A percentile compares a stretch with the other conserved stretches of the same genome.
phyloP scores from a whole-genome alignment of 306 rosid species.

The Amphicarpaea edgeworthii region DNA sequence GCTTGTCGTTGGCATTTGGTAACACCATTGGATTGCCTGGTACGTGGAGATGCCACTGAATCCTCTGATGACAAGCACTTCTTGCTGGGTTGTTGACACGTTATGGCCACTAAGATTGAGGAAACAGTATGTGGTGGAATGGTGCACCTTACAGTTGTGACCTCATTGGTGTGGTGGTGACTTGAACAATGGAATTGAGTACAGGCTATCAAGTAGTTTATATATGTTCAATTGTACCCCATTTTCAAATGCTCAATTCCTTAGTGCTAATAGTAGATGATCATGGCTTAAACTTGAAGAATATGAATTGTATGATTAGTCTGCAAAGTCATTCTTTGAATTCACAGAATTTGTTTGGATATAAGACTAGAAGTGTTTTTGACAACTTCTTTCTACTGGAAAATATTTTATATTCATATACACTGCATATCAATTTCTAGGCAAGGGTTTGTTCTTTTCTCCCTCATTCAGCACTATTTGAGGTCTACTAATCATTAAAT shows the following conservation, averaged over 20 bases:
- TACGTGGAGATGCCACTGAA: slow-evolving; percentile 16
- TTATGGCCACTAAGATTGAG: slow-evolving; percentile 12
- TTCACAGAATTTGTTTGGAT: no score
- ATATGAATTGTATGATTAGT: slow-evolving; percentile 5
- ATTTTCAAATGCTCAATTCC: neutral
- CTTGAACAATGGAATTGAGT: neutral
- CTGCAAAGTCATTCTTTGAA: neutral
- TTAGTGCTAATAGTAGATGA: neutral
- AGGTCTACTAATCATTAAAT: neutral
- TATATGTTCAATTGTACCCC: neutral
- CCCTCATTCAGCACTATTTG: neutral
- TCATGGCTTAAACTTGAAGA: neutral
- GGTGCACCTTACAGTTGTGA: slow-evolving; percentile 29
- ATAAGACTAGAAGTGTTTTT: no score
- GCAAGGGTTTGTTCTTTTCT: neutral
- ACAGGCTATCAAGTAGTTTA: neutral
- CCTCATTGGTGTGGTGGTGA: neutral
- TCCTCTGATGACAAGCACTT: slow-evolving; percentile 25
- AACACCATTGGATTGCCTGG: slow-evolving; percentile 2
- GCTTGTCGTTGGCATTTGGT: slow-evolving; percentile 14
- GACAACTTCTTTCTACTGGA: no score
- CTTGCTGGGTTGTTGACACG: slow-evolving; percentile 4
- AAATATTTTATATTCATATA: slow-evolving; percentile 6
- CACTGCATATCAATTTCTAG: slow-evolving; percentile 2
- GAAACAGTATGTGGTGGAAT: slow-evolving; percentile 7